phyloP scores from a whole-genome alignment of 352 stramenopile species.

The Globisporangium paddicum region DNA sequence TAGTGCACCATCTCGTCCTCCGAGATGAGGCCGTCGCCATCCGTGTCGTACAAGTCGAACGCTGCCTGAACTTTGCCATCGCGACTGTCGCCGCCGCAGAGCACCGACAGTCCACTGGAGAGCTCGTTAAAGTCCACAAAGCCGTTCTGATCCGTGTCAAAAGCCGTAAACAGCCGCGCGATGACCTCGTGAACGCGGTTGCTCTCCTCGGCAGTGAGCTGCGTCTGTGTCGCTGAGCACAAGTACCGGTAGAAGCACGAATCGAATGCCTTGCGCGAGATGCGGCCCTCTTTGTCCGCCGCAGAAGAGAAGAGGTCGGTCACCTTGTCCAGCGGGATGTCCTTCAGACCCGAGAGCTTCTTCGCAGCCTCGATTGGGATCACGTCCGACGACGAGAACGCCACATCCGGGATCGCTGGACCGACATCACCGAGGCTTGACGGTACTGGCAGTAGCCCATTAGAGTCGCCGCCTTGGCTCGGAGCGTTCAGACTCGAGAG shows the following conservation, averaged over 20 bases:
- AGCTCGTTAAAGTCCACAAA: conserved; percentile 77
- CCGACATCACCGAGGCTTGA: not conserved
- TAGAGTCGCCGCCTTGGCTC: not conserved
- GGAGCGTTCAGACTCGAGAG: not conserved
- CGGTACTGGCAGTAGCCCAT: not conserved
- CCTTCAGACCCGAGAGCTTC: conserved; percentile 63
- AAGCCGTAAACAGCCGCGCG: conserved; percentile 67
- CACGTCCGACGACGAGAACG: conserved; percentile 14
- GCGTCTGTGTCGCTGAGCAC: conserved; percentile 28
- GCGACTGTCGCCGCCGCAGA: conserved; percentile 48
- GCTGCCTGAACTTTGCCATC: conserved; percentile 69
- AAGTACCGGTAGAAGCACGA: conserved; percentile 74
- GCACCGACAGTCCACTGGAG: conserved; percentile 61
- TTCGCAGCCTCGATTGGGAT: conserved; percentile 70
- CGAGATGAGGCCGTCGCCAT: conserved; percentile 80
- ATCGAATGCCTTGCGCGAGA: conserved; percentile 66
- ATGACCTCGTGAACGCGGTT: conserved; percentile 67
- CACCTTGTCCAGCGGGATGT: conserved; percentile 57
- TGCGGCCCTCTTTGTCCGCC: conserved; percentile 39
- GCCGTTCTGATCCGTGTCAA: conserved; percentile 71
- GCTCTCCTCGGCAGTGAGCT: conserved; percentile 39
- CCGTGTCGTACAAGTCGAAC: conserved; percentile 84
- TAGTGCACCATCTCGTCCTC: conserved; percentile 85
- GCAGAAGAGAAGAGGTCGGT: conserved; percentile 49
- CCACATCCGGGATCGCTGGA: not conserved